Evolutionary conservation across 2,329 filamentous ascomycete genomes (phyloP).

Genomic region (Fusarium kyushuense): DNA sequence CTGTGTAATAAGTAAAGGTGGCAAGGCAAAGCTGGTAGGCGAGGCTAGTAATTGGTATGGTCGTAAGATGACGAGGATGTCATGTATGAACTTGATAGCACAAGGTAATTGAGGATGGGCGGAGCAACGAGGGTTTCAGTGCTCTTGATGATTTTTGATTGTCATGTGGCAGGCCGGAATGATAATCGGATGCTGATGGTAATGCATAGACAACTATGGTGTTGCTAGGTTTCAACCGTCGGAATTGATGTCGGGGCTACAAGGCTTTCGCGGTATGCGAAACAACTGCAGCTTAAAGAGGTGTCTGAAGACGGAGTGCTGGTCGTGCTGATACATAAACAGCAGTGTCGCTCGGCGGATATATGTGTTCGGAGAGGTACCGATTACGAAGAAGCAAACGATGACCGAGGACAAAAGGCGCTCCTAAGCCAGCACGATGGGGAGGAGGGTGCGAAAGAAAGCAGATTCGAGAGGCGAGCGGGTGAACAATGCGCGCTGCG

Average conservation of each 20-base stretch:
- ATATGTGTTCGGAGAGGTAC: conserved; percentile 49
- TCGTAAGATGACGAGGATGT: conserved; percentile 50
- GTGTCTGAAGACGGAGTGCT: conserved; percentile 91
- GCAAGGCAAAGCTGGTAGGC: conserved; percentile 31
- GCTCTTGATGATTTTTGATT: conserved; percentile 64
- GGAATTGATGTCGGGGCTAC: conserved; percentile 88
- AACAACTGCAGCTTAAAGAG: conserved; percentile 97
- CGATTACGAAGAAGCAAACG: conserved; percentile 38
- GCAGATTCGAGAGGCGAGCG: conserved; percentile 17
- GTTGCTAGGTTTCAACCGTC: conserved; percentile 80
- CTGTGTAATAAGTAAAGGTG: conserved; percentile 35
- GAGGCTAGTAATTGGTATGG: conserved; percentile 35
- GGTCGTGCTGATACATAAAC: conserved; percentile 99
- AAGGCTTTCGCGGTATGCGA: conserved; percentile 94
- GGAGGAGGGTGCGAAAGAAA: conserved; percentile 12
- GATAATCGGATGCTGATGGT: conserved; percentile 62
- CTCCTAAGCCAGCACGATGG: conserved; percentile 32
- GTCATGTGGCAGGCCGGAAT: conserved; percentile 67
- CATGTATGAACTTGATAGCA: conserved; percentile 55
- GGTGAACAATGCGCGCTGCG: conserved; percentile 45
- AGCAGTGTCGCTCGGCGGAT: conserved; percentile 57
- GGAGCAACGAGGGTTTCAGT: conserved; percentile 64
- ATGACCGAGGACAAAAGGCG: conserved; percentile 27
- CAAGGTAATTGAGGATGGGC: conserved; percentile 52
- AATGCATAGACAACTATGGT: conserved; percentile 68